Evolutionary conservation across 495 filamentous ascomycete genomes (phyloP), one percentile per base, ranked within the genome.

Genomic region (Hypoxylon rickii): DNA sequence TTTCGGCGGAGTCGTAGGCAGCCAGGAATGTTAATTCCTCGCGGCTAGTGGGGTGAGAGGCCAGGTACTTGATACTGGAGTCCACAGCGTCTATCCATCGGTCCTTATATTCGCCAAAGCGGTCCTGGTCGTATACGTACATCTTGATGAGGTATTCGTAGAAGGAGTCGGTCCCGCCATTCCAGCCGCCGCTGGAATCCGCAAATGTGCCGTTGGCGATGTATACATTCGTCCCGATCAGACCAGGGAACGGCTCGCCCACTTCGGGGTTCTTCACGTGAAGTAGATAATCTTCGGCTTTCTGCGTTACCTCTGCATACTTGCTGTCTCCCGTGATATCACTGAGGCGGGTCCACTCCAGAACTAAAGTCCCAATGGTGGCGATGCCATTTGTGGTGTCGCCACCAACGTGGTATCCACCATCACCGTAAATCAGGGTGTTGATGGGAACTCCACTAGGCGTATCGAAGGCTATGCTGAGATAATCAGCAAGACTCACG

Each of bases 101-200:
- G 57, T 90, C 85, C 51, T 75, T 79, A 72, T 91, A 90, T 1
- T 65, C 24, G 7, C 46, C 71, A 58, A 87, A 95, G 7, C 84
- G 81, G 26, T 70, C 47, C 8, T 86, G 78, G 65, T 92, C 86
- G 66, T 96, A 96, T 55, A 95, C 71, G 61, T 86, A 95, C 89
- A 94, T 93, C 78, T 96, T 96, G 68, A 96, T 87, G 18, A 96
- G 80, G 59, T 96, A 96, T 73, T 96, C 91, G 70, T 96, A 96
- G 74, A 86, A 94, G 18, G 83, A 88, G 70, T 96, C 92, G 37
- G 80, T 82, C 7, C 89, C 87, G 40, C 88, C 90, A 54, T 84
- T 81, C 92, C 92, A 96, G 17, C 88, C 86, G 36, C 92, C 90
- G 7, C 50, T 53, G 13, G 79, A 76, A 54, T 94, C 83, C 2